Base-by-base conservation (phyloP, 495 filamentous ascomycete species). In the Friedmanniomyces simplex region DNA sequence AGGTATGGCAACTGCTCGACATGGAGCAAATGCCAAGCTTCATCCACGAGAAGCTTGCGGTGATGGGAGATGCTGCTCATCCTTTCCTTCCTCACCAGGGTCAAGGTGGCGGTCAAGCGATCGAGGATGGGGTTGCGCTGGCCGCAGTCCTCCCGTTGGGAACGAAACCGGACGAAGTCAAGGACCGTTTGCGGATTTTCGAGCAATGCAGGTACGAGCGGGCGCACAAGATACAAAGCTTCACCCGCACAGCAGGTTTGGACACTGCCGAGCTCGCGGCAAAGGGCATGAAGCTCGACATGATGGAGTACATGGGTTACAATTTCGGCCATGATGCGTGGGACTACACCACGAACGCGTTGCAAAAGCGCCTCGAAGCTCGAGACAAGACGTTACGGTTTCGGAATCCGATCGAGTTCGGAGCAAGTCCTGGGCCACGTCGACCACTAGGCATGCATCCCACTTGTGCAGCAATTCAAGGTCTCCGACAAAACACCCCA, bases 31-130 rank as follows among this genome's bases (percentile, higher is more conserved):
- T 85, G n/a, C 72, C 75, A 0, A 74, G 71, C 0, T 86, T 78
- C 77, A 67, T 73, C 1, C 69, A 76, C 5, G 75, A 65, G 2
- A 72, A 68, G 22, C 52, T 84, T 28, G 79, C 72, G 5, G 66
- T 82, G 0, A 49, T 86, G 3, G 82, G 83, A 1, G 83, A 85
- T 72, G 77, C 82, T 0, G 81, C 78, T 26, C 82, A 86, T 68
- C 82, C 81, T 5, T 83, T 84, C 62, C 62, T 60, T n/a, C 56
- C 52, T 54, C 58, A 69, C 57, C 69, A 70, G 57, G 69, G 68
- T 12, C 69, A 71, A 61, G 68, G 68, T n/a, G 69, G 64, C 14
- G 69, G 54, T 12, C 52, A 59, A 47, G 69, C 68, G 12, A 70
- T 71, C 30, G 82, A 87, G 63, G 82, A 85, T 59, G 81, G 77